A percentile compares a stretch with the other conserved stretches of the same genome.
Conservation (phyloP, 176 grass and related monocot species). For the Stipa capillata region DNA sequence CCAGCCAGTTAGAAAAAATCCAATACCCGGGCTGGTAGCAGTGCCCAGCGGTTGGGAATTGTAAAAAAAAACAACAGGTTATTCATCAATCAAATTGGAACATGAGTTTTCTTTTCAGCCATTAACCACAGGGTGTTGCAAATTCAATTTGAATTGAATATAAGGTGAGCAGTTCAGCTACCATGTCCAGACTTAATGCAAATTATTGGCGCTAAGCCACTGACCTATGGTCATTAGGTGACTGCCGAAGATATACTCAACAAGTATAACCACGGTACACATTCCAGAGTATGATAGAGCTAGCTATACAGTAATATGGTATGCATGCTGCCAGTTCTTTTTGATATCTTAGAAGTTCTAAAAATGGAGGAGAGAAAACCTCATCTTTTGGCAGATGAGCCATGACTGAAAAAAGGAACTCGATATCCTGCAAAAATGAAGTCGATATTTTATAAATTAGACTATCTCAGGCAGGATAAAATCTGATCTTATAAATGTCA, state of each 20-base stretch:
- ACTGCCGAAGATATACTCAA: neutral
- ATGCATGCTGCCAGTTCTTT: neutral
- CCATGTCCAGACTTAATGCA: neutral
- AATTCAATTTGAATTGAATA: neutral
- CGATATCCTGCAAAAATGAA: slow-evolving; percentile 75
- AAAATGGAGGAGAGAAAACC: slow-evolving; percentile 21
- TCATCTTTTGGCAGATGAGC: slow-evolving; percentile 84
- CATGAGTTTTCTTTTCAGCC: neutral
- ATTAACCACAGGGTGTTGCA: neutral
- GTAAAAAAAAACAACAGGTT: neutral
- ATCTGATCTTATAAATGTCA: neutral
- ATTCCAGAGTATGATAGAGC: neutral
- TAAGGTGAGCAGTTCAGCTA: neutral
- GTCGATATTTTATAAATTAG: slow-evolving; percentile 9
- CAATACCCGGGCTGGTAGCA: neutral
- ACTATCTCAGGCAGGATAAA: neutral
- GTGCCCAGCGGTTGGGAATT: neutral
- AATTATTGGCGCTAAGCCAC: neutral
- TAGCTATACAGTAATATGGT: neutral
- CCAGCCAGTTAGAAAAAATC: neutral
- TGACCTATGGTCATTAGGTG: neutral
- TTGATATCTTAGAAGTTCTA: neutral
- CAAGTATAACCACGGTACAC: neutral
- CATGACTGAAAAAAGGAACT: slow-evolving; percentile 74
- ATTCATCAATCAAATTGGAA: neutral